phyloP scores from a whole-genome alignment of 1,139 yeast species.

The Kodamaea ohmeri region DNA sequence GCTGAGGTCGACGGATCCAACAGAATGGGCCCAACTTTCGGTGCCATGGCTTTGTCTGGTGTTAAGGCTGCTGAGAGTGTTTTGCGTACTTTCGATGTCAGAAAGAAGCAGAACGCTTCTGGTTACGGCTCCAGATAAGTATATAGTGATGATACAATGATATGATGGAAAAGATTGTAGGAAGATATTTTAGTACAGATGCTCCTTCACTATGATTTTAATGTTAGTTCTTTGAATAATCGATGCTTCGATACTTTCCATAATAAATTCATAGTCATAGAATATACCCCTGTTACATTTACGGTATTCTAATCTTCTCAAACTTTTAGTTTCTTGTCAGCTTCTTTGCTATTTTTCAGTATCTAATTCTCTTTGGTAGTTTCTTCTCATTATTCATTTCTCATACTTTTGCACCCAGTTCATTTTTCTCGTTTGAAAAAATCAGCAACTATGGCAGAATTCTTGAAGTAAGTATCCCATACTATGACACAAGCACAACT shows the following conservation, averaged over 20 bases:
- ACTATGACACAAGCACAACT: background rate
- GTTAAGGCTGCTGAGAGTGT: conserved; percentile 71
- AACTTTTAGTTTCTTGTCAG: background rate
- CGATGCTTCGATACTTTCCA: too few species aligned
- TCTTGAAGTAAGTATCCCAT: conserved; percentile 9
- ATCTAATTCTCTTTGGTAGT: background rate
- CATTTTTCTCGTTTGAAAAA: conserved; percentile 1
- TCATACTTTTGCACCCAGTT: conserved; percentile 1
- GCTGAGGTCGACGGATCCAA: conserved; percentile 75
- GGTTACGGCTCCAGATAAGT: conserved; percentile 15
- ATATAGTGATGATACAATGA: background rate
- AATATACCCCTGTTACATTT: too few species aligned
- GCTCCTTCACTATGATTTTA: too few species aligned
- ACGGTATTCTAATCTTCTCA: background rate
- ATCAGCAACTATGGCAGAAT: conserved; percentile 7
- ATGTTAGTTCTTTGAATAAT: too few species aligned
- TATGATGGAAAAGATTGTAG: background rate
- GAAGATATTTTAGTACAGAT: background rate
- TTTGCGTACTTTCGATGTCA: conserved; percentile 47
- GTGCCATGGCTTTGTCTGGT: conserved; percentile 78
- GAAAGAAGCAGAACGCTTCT: conserved; percentile 42
- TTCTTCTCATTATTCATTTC: background rate
- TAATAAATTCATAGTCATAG: too few species aligned
- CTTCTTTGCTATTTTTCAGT: background rate
- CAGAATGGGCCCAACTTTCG: conserved; percentile 85